A percentile compares a stretch with the other conserved stretches of the same genome.
Evolutionary conservation across 495 filamentous ascomycete species (phyloP).

Genomic region (Clavariopsis aquatica): DNA sequence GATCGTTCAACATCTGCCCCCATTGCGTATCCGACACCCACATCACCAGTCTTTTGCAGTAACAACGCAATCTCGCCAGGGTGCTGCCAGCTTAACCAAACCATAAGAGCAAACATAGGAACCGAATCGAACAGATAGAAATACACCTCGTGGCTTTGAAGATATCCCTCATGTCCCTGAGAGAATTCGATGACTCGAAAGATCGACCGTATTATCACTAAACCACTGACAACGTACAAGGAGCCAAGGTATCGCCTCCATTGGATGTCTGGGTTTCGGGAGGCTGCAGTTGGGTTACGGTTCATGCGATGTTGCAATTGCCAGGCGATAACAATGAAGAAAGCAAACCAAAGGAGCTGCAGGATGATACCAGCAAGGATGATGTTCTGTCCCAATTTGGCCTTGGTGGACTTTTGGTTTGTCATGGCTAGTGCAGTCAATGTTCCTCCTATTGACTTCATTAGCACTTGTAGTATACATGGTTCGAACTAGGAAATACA

Average conservation of each 20-base stretch:
- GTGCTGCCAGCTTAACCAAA: constrained; percentile 41
- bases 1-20: background rate
- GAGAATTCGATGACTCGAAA: constrained; percentile 65
- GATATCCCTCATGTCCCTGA: constrained; percentile 55
- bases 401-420: background rate
- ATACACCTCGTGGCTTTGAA: constrained; percentile 58
- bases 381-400: constrained; percentile 27
- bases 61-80: constrained; percentile 39
- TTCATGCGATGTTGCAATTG: background rate
- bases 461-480: background rate
- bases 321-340: constrained; percentile 47
- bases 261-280: constrained; percentile 31
- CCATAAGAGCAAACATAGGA: constrained; percentile 53
- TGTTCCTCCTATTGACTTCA: constrained; percentile 41
- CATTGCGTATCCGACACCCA: background rate
- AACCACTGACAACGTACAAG: constrained; percentile 54
- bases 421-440: constrained; percentile 32
- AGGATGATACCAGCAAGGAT: constrained; percentile 48
- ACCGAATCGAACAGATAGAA: constrained; percentile 71
- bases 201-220: constrained; percentile 63
- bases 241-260: constrained; percentile 56
- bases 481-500: background rate
- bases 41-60: background rate
- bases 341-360: constrained; percentile 49
- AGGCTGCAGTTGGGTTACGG: constrained; percentile 40